Evolutionary conservation across 305 asterid species (phyloP), one percentile per base, ranked within the genome.

Genomic region (Coffea humblotiana): DNA sequence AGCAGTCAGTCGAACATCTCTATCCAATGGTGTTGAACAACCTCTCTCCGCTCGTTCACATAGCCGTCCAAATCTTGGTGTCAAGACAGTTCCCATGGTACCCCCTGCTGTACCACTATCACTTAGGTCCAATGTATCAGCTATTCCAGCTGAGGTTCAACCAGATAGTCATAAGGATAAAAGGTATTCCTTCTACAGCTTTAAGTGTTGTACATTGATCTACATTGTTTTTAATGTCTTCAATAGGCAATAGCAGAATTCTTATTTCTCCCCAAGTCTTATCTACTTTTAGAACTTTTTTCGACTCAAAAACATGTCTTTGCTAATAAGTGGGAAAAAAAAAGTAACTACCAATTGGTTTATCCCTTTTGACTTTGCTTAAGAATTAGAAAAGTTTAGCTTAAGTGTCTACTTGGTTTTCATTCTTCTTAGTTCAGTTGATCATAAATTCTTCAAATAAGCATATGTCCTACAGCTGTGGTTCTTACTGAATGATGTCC

Each of bases 31-130:
- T 66, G 45, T 12, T 51, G 92, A 88, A 77, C 95, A 92, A 32
- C 92, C 94, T 83, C 80, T 80, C 25, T 93, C 97, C 47, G 94
- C 97, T 76, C 95, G 94, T 81, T 76, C 88, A 47, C 72, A 82
- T 67, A 86, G 88, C 19, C 87, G 91, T 76, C 93, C 90, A 72
- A 83, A 82, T 79, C 74, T 88, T 47, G 87, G 84, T 78, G 89
- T 84, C 83, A 93, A 89, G 87, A 82, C 91, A 13, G 85, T 76
- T 82, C 27, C 90, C 49, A 78, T 82, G 84, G 89, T 86, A 68
- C 97, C 97, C 47, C 84, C 91, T 19, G 82, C 52, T 81, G 89
- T 89, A 72, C 90, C 96, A 74, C 82, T 84, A 43, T 79, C 95
- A 69, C 77, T 86, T 74, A 92, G 86, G 88, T 85, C 93, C 66